phyloP scores from a whole-genome alignment of 163 green algal species.

The Coccomyxa subellipsoidea region DNA sequence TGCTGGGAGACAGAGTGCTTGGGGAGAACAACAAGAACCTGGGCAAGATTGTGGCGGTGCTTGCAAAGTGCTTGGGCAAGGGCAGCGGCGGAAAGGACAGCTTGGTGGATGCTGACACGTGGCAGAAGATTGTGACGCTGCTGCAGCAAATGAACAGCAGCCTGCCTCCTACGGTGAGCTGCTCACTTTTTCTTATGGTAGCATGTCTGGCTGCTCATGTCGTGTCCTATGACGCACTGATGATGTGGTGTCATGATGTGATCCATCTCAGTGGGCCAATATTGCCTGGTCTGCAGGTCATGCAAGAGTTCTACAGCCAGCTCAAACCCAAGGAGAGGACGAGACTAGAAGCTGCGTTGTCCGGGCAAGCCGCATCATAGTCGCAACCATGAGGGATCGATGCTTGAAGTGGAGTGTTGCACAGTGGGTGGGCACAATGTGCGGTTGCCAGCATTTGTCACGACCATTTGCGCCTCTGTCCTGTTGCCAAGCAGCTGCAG shows the following conservation, averaged over 20 bases:
- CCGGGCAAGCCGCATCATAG: too few relatives aligned
- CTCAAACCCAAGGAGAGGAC: slow-evolving; percentile 51
- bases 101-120: slow-evolving; percentile 51
- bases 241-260: too few relatives aligned
- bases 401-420: too few relatives aligned
- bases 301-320: slow-evolving; percentile 32
- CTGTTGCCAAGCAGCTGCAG: too few relatives aligned
- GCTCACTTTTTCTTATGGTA: not conserved
- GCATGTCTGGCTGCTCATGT: too few relatives aligned
- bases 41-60: slow-evolving; percentile 50
- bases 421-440: too few relatives aligned
- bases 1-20: slow-evolving; percentile 31
- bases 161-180: slow-evolving; percentile 19
- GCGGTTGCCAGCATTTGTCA: too few relatives aligned
- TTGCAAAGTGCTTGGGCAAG: slow-evolving; percentile 61
- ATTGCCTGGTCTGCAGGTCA: too few relatives aligned
- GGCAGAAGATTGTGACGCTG: slow-evolving; percentile 49
- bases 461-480: too few relatives aligned
- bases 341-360: not conserved
- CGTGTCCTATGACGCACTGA: too few relatives aligned
- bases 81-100: slow-evolving; percentile 38
- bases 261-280: too few relatives aligned
- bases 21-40: slow-evolving; percentile 49
- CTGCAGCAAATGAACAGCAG: slow-evolving; percentile 54
- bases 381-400: too few relatives aligned